A percentile compares a stretch with the other conserved stretches of the same genome.
phyloP scores from a whole-genome alignment of 257 asterid genomes.

The Haberlea rhodopensis region DNA sequence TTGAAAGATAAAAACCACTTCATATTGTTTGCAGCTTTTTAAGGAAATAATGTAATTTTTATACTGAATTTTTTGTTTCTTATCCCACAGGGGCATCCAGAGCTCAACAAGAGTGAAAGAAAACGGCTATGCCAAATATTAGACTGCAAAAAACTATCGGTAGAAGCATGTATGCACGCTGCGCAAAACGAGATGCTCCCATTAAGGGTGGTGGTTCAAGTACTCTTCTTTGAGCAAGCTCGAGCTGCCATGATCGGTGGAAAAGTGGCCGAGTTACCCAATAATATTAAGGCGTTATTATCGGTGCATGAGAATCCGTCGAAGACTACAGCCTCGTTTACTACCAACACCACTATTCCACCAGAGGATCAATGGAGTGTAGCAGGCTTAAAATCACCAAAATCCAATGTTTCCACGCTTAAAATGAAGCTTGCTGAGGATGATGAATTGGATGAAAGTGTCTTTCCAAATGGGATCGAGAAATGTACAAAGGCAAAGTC shows the following conservation, averaged over 20 bases:
- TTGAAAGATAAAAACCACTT: conserved; percentile 14
- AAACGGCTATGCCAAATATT: conserved; percentile 62
- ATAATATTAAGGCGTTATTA: conserved; percentile 67
- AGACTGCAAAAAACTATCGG: conserved; percentile 74
- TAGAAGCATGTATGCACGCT: conserved; percentile 83
- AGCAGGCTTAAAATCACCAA: conserved; percentile 59
- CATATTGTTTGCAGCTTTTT: not conserved
- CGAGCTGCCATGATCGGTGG: conserved; percentile 65
- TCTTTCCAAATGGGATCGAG: conserved; percentile 5
- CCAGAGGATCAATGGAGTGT: conserved; percentile 73
- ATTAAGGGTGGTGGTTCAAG: conserved; percentile 78
- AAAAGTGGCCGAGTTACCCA: conserved; percentile 57
- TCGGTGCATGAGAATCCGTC: conserved; percentile 43
- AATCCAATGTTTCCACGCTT: conserved; percentile 59
- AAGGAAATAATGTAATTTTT: not conserved
- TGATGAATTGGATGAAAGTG: conserved; percentile 45
- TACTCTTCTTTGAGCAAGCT: conserved; percentile 91
- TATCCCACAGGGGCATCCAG: conserved; percentile 64
- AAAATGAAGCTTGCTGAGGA: conserved; percentile 80
- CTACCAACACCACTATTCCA: conserved; percentile 25
- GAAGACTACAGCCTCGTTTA: conserved; percentile 38
- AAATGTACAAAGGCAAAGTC: conserved; percentile 40
- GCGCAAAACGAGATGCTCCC: conserved; percentile 96
- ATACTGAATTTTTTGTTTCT: not conserved
- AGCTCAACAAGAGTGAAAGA: conserved; percentile 70